These are phyloP conservation scores for Pichia sp. DNA, from an alignment of 1,139 yeast genomes.

Conservation along the genomic window DNA sequence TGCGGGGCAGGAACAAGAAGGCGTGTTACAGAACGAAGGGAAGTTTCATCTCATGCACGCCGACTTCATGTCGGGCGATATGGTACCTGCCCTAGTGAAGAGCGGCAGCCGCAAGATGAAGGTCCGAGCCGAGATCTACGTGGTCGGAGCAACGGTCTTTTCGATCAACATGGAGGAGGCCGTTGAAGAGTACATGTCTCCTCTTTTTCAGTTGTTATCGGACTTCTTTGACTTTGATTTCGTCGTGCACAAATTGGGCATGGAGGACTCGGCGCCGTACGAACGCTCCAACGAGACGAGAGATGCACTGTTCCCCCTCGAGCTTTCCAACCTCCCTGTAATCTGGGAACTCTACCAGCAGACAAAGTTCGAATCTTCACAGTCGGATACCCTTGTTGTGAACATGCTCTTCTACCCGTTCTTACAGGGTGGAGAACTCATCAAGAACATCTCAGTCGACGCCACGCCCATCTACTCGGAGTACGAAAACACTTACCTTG, in stretches of 20 bases:
- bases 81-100: background rate
- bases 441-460: conserved; percentile 17
- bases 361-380: background rate
- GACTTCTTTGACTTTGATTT: conserved; percentile 61
- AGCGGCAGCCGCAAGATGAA: conserved; percentile 7
- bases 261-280: background rate
- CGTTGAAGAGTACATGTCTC: conserved; percentile 39
- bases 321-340: conserved; percentile 22
- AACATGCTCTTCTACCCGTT: conserved; percentile 26
- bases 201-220: conserved; percentile 40
- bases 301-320: conserved; percentile 23
- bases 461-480: conserved; percentile 16
- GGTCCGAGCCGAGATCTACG: conserved; percentile 57
- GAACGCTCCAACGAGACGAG: conserved; percentile 3
- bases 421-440: conserved; percentile 18
- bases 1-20: background rate
- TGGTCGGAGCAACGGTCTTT: conserved; percentile 45
- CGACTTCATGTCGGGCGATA: conserved; percentile 11
- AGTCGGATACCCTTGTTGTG: conserved; percentile 6
- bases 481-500: conserved; percentile 20
- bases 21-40: background rate
- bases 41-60: conserved; percentile 8
- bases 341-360: conserved; percentile 18
- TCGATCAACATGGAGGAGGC: conserved; percentile 53
- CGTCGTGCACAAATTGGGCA: conserved; percentile 32